Evolutionary conservation across 2,329 filamentous ascomycete species (phyloP).

Genomic region (Aphanocladium album): DNA sequence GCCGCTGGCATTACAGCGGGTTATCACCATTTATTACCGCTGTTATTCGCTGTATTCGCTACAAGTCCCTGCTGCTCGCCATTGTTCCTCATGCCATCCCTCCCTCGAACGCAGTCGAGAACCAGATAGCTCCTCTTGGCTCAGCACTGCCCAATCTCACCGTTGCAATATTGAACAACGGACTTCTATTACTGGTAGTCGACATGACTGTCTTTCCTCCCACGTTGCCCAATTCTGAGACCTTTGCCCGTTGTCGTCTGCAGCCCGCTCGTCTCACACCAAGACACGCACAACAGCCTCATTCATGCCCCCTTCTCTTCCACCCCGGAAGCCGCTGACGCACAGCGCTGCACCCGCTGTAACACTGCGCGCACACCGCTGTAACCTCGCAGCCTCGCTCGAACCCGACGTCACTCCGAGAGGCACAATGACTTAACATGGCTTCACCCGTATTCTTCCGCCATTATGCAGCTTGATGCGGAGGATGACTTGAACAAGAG

Average conservation of each 20-base stretch:
- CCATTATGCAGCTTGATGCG: too few species aligned
- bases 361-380: not conserved
- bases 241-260: not conserved
- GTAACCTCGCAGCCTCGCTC: too few species aligned
- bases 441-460: too few species aligned
- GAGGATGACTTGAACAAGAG: too few species aligned
- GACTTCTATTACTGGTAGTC: not conserved
- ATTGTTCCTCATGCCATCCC: too few species aligned
- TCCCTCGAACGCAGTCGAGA: too few species aligned
- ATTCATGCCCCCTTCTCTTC: too few species aligned
- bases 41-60: constrained; percentile 6
- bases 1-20: not conserved
- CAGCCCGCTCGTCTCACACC: too few species aligned
- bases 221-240: too few species aligned
- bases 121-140: not conserved
- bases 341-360: not conserved
- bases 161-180: not conserved
- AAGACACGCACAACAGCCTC: not conserved
- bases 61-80: too few species aligned
- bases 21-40: not conserved
- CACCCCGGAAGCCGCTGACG: not conserved
- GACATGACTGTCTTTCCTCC: not conserved
- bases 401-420: too few species aligned
- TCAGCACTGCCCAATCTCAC: not conserved
- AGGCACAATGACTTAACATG: too few species aligned